Evolutionary conservation across 768 basidiomycete genomes (phyloP), one percentile per base, ranked within the genome.

Genomic region (Suillus paluster): DNA sequence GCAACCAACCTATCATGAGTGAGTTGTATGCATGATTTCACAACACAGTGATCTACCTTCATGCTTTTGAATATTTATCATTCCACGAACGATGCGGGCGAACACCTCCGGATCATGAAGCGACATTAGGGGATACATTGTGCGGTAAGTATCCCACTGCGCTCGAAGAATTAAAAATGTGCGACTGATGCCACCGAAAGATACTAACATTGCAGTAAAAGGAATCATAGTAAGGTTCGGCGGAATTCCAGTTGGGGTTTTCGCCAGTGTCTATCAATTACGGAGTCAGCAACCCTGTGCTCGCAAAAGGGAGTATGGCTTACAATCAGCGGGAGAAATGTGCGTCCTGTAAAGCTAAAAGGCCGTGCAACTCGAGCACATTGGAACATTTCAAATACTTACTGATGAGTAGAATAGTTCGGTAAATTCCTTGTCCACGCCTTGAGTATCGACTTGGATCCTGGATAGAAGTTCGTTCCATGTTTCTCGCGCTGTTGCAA

Each of bases 121-220:
- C 0, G 86, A 84, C 82, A 87, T 84, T 42, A 88, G 75, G 0
- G 87, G 83, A 66, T 81, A 89, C 11, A 89, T 73, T 0, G 86
- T 86, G 17, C 87, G 79, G 68, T 84, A 88, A 1, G 86, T 88
- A 63, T 89, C 87, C 87, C 86, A 87, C 85, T 87, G 58, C 9
- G 30, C 9, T 45, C 8, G 10, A 17, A 19, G 19, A 10, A 27
- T 25, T 19, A 54, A 27, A 21, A 56, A 48, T 30, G 17, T n/a
- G 15, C 5, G 11, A 55, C 6, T 6, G 11, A 39, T 19, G 15
- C 34, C 15, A 36, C 46, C 58, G 17, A 21, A 54, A 36, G 23
- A 11, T 11, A 66, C 82, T n/a, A 63, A 86, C 87, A 60, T 89
- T 88, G 73, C 87, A 89, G 63, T 89, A 88, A 56, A 87, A 79